Base-by-base conservation (phyloP, 1,284 basidiomycete genomes). In the Cryptococcus depauperatus region DNA sequence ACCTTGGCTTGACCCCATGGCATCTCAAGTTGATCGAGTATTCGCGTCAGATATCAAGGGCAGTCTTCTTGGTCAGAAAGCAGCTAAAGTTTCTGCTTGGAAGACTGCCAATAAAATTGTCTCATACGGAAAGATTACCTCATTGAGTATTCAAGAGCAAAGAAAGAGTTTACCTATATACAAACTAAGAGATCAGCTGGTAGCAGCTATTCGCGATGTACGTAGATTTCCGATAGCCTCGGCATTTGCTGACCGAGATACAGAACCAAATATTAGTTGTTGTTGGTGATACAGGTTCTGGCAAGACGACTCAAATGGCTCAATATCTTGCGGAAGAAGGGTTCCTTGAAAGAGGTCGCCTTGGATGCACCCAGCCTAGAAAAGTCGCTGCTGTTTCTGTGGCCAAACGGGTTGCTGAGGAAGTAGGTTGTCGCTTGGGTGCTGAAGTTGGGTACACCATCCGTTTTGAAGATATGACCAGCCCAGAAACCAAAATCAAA, bases 341-440 rank as follows among this genome's bases (percentile, higher is more conserved):
- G 0, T 86, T 84, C 55, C 83, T 86, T 2, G 90, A 95, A 59
- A 78, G 72, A 52, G 87, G 89, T 47, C 83, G 83, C 56, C 91
- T 98, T 55, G 93, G 92, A 4, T 97, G 93, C 64, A 98, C 93
- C 1, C 93, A 98, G 69, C 93, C 93, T 33, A 84, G 93, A 74
- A 91, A 92, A 77, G 93, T 98, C 13, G 93, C 93, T 25, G 93
- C 93, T 8, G 95, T 97, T 79, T 96, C 91, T n/a, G 93, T 98
- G 5, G 93, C 93, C 13, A 97, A 97, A 68, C 91, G 93, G 73
- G 93, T 99, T 0, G 78, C 92, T 1, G 95, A 98, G 69, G 93
- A 98, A 71, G 91, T 97, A 3, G 95, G 93, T 6, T 96, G 92
- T 71, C 80, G 93, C 8, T 76, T 99, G 4, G 93, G 93, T 8